Evolutionary conservation across 768 basidiomycete genomes (phyloP).

Genomic region (Termitomyces sp.): DNA sequence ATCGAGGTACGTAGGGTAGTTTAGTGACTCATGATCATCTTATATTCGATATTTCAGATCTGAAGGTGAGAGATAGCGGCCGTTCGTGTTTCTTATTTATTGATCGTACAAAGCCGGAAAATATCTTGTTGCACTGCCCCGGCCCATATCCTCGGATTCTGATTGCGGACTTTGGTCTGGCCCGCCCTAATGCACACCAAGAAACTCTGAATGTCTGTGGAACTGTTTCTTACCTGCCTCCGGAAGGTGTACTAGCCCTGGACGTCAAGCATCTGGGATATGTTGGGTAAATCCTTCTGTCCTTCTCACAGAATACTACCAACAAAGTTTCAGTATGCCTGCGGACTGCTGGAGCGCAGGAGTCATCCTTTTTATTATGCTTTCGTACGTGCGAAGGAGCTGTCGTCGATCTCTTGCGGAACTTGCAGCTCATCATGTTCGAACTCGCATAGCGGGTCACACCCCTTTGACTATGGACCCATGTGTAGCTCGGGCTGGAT

Average conservation of each 20-base stretch:
- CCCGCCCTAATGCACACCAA: slow-evolving; percentile 72
- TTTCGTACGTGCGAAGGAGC: slow-evolving; percentile 50
- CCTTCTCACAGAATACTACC: neutral
- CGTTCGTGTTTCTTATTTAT: neutral
- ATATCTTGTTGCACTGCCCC: slow-evolving; percentile 72
- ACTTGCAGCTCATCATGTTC: neutral
- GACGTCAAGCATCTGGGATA: slow-evolving; percentile 72
- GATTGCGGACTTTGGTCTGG: slow-evolving; percentile 85
- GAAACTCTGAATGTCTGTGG: slow-evolving; percentile 84
- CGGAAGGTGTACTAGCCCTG: slow-evolving; percentile 77
- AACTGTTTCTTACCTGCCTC: slow-evolving; percentile 82
- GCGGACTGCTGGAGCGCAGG: slow-evolving; percentile 89
- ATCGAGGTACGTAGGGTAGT: slow-evolving; percentile 50
- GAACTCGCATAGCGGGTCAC: slow-evolving; percentile 46
- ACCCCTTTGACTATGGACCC: slow-evolving; percentile 69
- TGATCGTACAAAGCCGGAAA: slow-evolving; percentile 57
- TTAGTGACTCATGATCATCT: neutral
- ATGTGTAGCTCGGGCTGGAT: slow-evolving; percentile 29
- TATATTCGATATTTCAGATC: slow-evolving; percentile 7
- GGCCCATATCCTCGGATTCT: slow-evolving; percentile 81
- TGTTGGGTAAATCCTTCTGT: slow-evolving; percentile 30
- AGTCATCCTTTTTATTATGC: slow-evolving; percentile 76
- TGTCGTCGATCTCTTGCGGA: neutral
- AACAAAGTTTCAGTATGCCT: slow-evolving; percentile 53
- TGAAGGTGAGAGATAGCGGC: slow-evolving; percentile 12